phyloP scores from a whole-genome alignment of 768 basidiomycete species.

The Crucibulum laeve region DNA sequence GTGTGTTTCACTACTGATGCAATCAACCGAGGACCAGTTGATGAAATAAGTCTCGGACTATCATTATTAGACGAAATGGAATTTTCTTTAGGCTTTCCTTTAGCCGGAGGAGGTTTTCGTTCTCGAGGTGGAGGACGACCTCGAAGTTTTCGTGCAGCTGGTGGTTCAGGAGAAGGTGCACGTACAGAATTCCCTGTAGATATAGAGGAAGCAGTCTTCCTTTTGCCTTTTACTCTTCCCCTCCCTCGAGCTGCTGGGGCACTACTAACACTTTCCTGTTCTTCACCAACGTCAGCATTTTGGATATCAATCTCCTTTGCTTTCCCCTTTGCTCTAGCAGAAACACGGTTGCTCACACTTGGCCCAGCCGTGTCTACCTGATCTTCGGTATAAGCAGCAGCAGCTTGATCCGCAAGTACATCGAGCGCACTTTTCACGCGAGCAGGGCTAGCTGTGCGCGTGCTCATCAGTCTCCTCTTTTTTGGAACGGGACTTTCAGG shows the following conservation, averaged over 20 bases:
- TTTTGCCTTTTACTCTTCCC: not conserved
- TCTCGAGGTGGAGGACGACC: too few relatives aligned
- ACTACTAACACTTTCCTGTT: not conserved
- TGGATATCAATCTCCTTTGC: not conserved
- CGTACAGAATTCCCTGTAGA: not conserved
- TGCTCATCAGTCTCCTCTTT: constrained; percentile 21
- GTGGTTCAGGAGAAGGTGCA: too few relatives aligned
- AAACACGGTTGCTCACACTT: not conserved
- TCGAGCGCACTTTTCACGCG: constrained; percentile 56
- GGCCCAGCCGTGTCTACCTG: constrained; percentile 10
- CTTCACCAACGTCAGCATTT: not conserved
- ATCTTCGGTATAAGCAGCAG: constrained; percentile 39
- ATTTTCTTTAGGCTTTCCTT: too few relatives aligned
- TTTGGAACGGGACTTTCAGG: constrained; percentile 31
- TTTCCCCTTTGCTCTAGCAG: constrained; percentile 3
- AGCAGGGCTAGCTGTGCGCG: constrained; percentile 10
- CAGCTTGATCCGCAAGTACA: constrained; percentile 72
- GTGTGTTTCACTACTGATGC: too few relatives aligned
- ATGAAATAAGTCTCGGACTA: too few relatives aligned
- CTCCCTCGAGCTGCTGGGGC: not conserved
- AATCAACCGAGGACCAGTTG: too few relatives aligned
- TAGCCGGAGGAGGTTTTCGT: too few relatives aligned
- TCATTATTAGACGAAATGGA: too few relatives aligned
- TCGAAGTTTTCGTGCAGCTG: too few relatives aligned
- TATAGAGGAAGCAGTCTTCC: not conserved